Evolutionary conservation across 2,329 filamentous ascomycete genomes (phyloP).

Genomic region (Cryoendolithus antarcticus): DNA sequence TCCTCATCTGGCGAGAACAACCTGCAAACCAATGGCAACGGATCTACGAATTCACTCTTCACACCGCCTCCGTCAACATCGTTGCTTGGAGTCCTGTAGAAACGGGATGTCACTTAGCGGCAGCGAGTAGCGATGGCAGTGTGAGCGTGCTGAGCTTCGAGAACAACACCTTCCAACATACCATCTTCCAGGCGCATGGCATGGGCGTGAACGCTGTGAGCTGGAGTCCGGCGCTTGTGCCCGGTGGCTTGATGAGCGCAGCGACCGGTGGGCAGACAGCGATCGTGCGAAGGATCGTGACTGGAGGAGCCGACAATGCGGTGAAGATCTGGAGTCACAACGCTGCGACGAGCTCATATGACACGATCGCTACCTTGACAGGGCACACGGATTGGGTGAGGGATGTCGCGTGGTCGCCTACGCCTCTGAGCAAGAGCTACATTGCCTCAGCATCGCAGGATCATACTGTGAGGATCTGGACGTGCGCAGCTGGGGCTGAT

Average conservation of each 20-base stretch:
- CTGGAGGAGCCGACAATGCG: constrained; percentile 84
- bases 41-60: constrained; percentile 84
- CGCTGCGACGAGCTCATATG: constrained; percentile 25
- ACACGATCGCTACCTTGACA: constrained; percentile 47
- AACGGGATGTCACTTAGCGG: constrained; percentile 84
- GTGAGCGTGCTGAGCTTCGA: constrained; percentile 94
- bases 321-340: constrained; percentile 90
- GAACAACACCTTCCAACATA: constrained; percentile 84
- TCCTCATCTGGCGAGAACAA: constrained; percentile 96
- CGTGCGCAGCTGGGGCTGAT: constrained; percentile 33
- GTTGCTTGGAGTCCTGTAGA: constrained; percentile 97
- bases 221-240: constrained; percentile 78
- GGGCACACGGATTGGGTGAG: constrained; percentile 96
- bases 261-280: constrained; percentile 34
- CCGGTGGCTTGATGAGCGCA: constrained; percentile 68
- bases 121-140: constrained; percentile 84
- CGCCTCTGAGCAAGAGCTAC: constrained; percentile 88
- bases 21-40: constrained; percentile 44
- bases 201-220: constrained; percentile 91
- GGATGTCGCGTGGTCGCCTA: constrained; percentile 94
- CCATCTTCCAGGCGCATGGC: constrained; percentile 81
- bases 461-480: constrained; percentile 97
- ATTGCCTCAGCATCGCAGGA: constrained; percentile 93
- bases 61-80: constrained; percentile 94
- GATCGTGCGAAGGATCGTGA: constrained; percentile 72